Evolutionary conservation across 148 eudicot genomes (phyloP).

Genomic region (Chenopodium berlandieri): DNA sequence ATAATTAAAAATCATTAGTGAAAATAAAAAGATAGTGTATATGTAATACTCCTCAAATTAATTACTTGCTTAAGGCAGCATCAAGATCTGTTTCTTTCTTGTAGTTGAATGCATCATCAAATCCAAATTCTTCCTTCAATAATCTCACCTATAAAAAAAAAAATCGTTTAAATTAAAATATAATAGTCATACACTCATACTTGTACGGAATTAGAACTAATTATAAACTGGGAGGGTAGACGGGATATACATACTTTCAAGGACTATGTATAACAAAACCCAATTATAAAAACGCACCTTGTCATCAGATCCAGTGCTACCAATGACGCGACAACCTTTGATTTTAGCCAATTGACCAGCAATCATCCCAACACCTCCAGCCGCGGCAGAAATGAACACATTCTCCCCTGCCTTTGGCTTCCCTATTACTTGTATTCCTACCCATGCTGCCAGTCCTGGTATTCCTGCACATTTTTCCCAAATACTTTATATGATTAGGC

Average conservation of each 20-base stretch:
- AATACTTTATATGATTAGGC: too few relatives aligned
- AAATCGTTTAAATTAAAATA: background rate
- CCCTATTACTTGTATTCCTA: slow-evolving; percentile 34
- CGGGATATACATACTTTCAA: too few relatives aligned
- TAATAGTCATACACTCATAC: too few relatives aligned
- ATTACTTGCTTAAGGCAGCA: slow-evolving; percentile 41
- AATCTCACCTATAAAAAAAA: slow-evolving; percentile 33
- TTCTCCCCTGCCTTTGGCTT: slow-evolving; percentile 35
- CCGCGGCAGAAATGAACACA: slow-evolving; percentile 43
- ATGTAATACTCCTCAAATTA: too few relatives aligned
- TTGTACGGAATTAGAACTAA: too few relatives aligned
- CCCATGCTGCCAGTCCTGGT: slow-evolving; percentile 45
- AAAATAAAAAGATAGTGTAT: too few relatives aligned
- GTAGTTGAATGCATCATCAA: slow-evolving; percentile 40
- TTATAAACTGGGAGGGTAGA: too few relatives aligned
- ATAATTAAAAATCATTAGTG: too few relatives aligned
- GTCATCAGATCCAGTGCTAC: slow-evolving; percentile 39
- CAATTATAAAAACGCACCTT: slow-evolving; percentile 21
- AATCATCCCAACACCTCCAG: slow-evolving; percentile 42
- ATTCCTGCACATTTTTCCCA: slow-evolving; percentile 19
- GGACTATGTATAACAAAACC: too few relatives aligned
- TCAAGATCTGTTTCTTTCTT: slow-evolving; percentile 36
- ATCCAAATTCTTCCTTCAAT: slow-evolving; percentile 41
- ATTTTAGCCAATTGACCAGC: slow-evolving; percentile 45
- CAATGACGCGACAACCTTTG: slow-evolving; percentile 42